A percentile compares a stretch with the other conserved stretches of the same genome.
Conservation (phyloP, 257 asterid genomes). For the Hygrophila difformis region DNA sequence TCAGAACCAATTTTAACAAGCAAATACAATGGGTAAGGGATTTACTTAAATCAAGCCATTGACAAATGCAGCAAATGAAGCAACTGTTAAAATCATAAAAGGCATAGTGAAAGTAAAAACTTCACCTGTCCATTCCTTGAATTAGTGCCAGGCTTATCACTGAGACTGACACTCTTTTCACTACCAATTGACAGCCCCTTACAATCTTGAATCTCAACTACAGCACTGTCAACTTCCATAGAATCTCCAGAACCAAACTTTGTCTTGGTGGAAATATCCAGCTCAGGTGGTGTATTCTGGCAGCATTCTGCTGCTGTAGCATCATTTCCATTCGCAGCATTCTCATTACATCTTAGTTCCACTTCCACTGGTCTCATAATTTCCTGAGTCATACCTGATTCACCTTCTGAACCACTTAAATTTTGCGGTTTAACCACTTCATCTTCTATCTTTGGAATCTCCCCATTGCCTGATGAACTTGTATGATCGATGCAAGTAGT, state of each 20-base stretch:
- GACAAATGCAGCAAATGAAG: not conserved
- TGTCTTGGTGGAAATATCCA: conserved; percentile 25
- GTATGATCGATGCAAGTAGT: conserved; percentile 9
- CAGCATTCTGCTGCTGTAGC: conserved; percentile 24
- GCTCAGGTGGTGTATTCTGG: conserved; percentile 64
- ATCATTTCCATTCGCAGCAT: conserved; percentile 18
- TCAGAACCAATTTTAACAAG: conserved; percentile 9
- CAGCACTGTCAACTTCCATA: conserved; percentile 13
- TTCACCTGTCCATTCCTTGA: conserved; percentile 30
- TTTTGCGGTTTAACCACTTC: conserved; percentile 10
- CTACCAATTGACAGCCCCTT: conserved; percentile 17
- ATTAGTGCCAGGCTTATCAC: conserved; percentile 21
- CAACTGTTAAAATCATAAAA: not conserved
- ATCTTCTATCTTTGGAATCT: not conserved
- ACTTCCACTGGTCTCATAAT: not conserved
- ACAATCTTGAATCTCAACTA: conserved; percentile 8
- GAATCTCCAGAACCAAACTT: conserved; percentile 7
- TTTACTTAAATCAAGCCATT: not conserved
- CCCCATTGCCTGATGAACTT: conserved; percentile 13
- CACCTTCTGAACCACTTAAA: conserved; percentile 13
- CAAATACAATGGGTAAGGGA: not conserved
- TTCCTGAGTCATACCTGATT: conserved; percentile 10
- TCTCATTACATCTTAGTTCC: conserved; percentile 11
- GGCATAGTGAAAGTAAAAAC: not conserved
- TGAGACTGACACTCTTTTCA: conserved; percentile 17